Conservation (phyloP, 495 filamentous ascomycete genomes). For the Daldinia caldariorum region DNA sequence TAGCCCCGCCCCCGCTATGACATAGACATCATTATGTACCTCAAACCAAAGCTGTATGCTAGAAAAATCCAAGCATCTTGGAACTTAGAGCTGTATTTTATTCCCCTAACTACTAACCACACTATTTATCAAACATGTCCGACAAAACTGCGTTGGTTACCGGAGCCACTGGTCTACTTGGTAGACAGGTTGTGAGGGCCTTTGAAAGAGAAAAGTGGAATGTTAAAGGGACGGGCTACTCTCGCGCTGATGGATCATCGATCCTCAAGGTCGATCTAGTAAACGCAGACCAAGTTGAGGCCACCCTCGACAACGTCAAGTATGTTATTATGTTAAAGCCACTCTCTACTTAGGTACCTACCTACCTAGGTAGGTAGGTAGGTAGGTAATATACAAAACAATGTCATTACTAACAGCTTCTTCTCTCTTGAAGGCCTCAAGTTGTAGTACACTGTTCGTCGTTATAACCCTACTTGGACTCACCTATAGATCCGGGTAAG, state of each 20-base stretch:
- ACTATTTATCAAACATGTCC: conserved; percentile 38
- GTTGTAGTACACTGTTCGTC: conserved; percentile 85
- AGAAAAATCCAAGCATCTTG: conserved; percentile 10
- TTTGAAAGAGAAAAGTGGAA: conserved; percentile 77
- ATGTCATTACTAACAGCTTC: neutral
- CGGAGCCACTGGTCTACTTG: conserved; percentile 85
- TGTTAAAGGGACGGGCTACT: conserved; percentile 80
- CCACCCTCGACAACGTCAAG: conserved; percentile 71
- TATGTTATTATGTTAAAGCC: conserved; percentile 48
- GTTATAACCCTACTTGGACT: conserved; percentile 30
- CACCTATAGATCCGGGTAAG: neutral
- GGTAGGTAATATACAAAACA: neutral
- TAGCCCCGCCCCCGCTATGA: conserved; percentile 36
- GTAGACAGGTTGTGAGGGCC: conserved; percentile 78
- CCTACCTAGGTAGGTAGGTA: too few relatives aligned
- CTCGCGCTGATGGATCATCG: conserved; percentile 74
- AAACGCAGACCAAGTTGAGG: conserved; percentile 68
- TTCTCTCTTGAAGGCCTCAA: conserved; percentile 66
- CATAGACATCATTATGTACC: neutral
- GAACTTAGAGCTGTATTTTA: neutral
- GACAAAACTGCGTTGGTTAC: conserved; percentile 76
- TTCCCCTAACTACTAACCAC: neutral
- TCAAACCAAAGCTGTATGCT: neutral
- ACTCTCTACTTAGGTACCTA: neutral
- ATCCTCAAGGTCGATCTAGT: conserved; percentile 81